Base-by-base conservation (phyloP, 2,329 filamentous ascomycete species). In the Trichothecium roseum region DNA sequence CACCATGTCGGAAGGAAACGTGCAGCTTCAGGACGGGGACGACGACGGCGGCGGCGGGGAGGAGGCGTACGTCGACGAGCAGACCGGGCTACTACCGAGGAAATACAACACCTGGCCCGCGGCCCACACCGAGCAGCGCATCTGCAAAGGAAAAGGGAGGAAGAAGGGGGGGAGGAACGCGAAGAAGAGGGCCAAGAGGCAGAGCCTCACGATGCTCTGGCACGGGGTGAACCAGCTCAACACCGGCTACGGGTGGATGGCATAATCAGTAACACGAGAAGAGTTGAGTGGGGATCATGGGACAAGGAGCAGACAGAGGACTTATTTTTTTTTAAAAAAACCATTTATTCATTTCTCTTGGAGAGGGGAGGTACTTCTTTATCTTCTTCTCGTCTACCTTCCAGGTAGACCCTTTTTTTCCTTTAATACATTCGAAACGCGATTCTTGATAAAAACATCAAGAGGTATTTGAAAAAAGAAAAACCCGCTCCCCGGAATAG, bases 301-400 rank as follows among this genome's bases (percentile, higher is more conserved):
- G 14, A n/a, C n/a, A n/a, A n/a, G n/a, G n/a, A n/a, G n/a, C n/a
- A n/a, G n/a, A n/a, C n/a, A n/a, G n/a, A n/a, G n/a, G n/a, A n/a
- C n/a, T n/a, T n/a, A n/a, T n/a, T n/a, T n/a, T n/a, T n/a, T n/a
- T n/a, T n/a, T n/a, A 12, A 13, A 18, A 15, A 6, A 12, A n/a
- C n/a, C n/a, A n/a, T 10, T 6, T 24, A 6, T 24, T 24, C 20
- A 24, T 24, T 24, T 24, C 6, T 24, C 20, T 49, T 52, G 66
- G 70, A 74, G 70, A 62, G 69, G 69, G 65, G 71, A 74, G 65
- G 60, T 68, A 58, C 20, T 24, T 24, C 6, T 24, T 24, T 24
- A n/a, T n/a, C n/a, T 58, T 60, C 70, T 72, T 73, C 69, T 62
- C 53, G 57, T 61, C 57, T 66, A 65, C 45, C 51, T 52, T 55